Base-by-base conservation (phyloP, 495 filamentous ascomycete genomes). In the Stereocaulon alpinum region DNA sequence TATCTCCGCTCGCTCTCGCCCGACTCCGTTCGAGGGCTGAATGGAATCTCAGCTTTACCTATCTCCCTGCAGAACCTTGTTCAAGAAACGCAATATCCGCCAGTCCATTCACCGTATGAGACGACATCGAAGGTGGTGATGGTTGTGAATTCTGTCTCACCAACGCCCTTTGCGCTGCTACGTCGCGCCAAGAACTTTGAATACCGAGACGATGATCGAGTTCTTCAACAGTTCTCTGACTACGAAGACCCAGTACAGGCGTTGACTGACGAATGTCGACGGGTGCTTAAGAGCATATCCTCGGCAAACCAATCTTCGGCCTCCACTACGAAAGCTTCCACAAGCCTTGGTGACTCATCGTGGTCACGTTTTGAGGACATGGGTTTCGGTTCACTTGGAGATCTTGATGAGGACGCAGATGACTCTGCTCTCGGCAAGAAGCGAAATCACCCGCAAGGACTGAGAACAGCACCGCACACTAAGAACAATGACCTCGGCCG, bases 341-440 rank as follows among this genome's bases (percentile, higher is more conserved):
- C 85, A 15, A 83, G 83, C 63, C 73, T 89, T 51, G 81, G 80
- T 24, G 91, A 95, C 72, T 87, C 91, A 29, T 90, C 89, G 6
- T 98, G 93, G 93, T 96, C 93, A 34, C 82, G 89, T 51, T 98
- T 98, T 66, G 89, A 96, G 68, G 93, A 97, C 70, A 81, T 96
- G 64, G 93, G 93, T 4, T 98, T 98, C 62, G 82, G 87, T 9
- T 86, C 83, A 56, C 68, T 87, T 0, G 76, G 89, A n/a, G 84
- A 87, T 53, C 86, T 87, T 10, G 82, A 86, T 14, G 72, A 81
- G 40, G 82, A 86, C 14, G 72, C 80, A 29, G 83, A 85, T 30
- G 74, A 70, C 24, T 67, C 69, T 53, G 61, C 63, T 34, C 20
- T 67, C 20, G 55, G 61, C 4, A 63, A 64, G 32, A 70, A 68